Conservation (phyloP, 2,329 filamentous ascomycete genomes). For the Aspergillus sp. region DNA sequence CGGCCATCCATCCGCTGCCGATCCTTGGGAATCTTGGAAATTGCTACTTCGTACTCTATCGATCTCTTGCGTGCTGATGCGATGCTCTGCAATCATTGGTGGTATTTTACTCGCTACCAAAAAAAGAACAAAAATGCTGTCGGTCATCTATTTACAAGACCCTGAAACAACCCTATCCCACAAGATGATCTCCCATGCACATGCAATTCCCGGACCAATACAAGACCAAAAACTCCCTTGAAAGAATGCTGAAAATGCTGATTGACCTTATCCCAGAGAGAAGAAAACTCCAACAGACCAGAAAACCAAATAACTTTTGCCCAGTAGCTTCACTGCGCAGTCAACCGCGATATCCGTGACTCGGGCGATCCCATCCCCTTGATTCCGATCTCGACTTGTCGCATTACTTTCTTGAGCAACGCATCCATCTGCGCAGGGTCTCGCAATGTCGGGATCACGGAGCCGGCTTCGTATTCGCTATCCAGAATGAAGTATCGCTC, state of each 20-base stretch:
- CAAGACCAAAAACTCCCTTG: slow-evolving; percentile 7
- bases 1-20: slow-evolving; percentile 13
- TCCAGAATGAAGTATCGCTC: slow-evolving; percentile 37
- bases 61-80: neutral
- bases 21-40: neutral
- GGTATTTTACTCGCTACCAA: neutral
- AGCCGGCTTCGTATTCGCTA: slow-evolving; percentile 36
- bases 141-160: slow-evolving; percentile 17
- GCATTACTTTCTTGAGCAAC: slow-evolving; percentile 31
- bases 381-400: slow-evolving; percentile 28
- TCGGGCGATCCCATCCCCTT: slow-evolving; percentile 29
- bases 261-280: neutral
- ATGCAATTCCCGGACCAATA: neutral
- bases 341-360: slow-evolving; percentile 25
- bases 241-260: slow-evolving; percentile 7
- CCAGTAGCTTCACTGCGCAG: slow-evolving; percentile 7
- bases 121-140: neutral
- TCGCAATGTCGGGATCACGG: slow-evolving; percentile 31
- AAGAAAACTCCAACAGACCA: neutral
- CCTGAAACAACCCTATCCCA: neutral
- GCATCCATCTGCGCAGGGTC: slow-evolving; percentile 28
- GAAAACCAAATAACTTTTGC: slow-evolving; percentile 3
- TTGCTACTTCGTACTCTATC: neutral
- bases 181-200: neutral
- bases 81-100: slow-evolving; percentile 5